phyloP scores from a whole-genome alignment of 1,284 basidiomycete genomes.

The Ustilago lituana region DNA sequence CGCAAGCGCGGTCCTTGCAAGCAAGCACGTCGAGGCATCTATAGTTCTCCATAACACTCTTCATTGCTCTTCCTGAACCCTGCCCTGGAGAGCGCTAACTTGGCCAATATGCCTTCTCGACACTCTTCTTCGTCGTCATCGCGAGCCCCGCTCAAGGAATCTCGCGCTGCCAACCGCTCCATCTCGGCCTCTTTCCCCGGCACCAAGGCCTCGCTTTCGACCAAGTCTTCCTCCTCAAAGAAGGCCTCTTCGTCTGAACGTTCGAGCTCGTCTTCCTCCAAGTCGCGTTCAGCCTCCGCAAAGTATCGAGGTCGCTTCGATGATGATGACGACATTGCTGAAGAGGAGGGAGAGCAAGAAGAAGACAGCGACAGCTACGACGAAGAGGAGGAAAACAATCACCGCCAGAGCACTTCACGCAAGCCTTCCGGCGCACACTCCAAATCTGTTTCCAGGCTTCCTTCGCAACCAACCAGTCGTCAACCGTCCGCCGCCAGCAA shows the following conservation, averaged over 20 bases:
- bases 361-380: slow-evolving; percentile 30
- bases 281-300: slow-evolving; percentile 34
- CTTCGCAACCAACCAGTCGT: slow-evolving; percentile 30
- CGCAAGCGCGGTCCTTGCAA: slow-evolving; percentile 4
- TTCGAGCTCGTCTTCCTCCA: slow-evolving; percentile 25
- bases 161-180: slow-evolving; percentile 41
- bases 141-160: slow-evolving; percentile 38
- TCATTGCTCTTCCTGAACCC: neutral
- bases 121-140: slow-evolving; percentile 31
- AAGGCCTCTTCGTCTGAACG: slow-evolving; percentile 16
- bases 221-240: slow-evolving; percentile 20
- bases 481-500: slow-evolving; percentile 35
- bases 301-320: slow-evolving; percentile 46
- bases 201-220: slow-evolving; percentile 42
- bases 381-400: slow-evolving; percentile 20
- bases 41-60: neutral
- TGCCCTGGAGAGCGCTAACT: no score
- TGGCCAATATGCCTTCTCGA: slow-evolving; percentile 28
- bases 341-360: slow-evolving; percentile 26
- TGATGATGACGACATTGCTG: slow-evolving; percentile 42
- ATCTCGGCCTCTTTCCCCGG: slow-evolving; percentile 47
- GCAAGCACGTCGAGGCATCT: neutral
- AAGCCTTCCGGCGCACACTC: slow-evolving; percentile 22
- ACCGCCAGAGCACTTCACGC: slow-evolving; percentile 10
- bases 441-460: slow-evolving; percentile 18